Conservation (phyloP, 2,329 filamentous ascomycete genomes). For the Tricladium varicosporioides region DNA sequence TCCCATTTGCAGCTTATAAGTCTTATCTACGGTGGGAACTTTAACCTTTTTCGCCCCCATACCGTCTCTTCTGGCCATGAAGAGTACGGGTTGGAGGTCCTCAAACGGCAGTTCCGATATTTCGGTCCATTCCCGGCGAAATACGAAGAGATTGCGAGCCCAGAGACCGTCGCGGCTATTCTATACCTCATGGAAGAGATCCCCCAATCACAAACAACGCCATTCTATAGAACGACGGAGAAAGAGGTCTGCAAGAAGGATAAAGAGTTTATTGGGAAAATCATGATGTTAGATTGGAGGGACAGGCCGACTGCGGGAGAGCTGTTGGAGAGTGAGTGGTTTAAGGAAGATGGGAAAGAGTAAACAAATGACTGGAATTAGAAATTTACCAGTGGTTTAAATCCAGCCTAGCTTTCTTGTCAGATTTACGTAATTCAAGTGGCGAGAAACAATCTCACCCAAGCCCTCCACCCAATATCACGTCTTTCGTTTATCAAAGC, state of each 20-base stretch:
- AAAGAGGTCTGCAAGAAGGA: not conserved
- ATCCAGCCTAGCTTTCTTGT: too few species aligned
- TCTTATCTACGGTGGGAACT: constrained; percentile 20
- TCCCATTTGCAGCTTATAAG: constrained; percentile 13
- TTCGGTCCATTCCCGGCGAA: constrained; percentile 11
- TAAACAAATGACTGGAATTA: too few species aligned
- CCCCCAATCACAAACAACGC: constrained; percentile 26
- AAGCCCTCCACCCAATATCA: too few species aligned
- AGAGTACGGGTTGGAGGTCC: constrained; percentile 16
- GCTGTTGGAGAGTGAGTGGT: constrained; percentile 19
- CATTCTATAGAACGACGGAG: constrained; percentile 24
- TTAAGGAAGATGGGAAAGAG: constrained; percentile 16
- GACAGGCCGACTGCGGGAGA: constrained; percentile 19
- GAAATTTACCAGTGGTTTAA: too few species aligned
- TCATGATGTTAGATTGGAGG: constrained; percentile 22
- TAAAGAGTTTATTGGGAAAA: constrained; percentile 10
- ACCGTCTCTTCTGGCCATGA: constrained; percentile 10
- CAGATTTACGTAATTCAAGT: too few species aligned
- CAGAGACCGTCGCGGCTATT: constrained; percentile 8
- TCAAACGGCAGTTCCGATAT: constrained; percentile 12
- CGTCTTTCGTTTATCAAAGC: too few species aligned
- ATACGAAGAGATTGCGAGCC: constrained; percentile 13
- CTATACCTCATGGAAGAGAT: constrained; percentile 11
- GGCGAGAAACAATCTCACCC: too few species aligned
- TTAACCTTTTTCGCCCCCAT: constrained; percentile 12